A percentile compares a stretch with the other conserved stretches of the same genome.
These are phyloP conservation scores for Populus pruinosa DNA, from an alignment of 345 rosid genomes.

Conservation along the genomic window DNA sequence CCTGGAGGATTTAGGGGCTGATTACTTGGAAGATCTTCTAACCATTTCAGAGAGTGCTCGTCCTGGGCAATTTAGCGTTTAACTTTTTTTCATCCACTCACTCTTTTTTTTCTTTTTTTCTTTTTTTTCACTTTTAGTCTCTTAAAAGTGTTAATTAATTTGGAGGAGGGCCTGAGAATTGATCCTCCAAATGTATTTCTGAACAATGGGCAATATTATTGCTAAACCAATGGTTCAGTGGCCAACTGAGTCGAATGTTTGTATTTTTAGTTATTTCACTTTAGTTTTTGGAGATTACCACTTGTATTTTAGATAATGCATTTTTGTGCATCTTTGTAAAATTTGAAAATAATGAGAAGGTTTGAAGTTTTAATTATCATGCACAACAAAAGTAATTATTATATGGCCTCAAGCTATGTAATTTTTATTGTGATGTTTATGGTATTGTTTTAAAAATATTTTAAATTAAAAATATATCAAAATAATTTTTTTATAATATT, in stretches of 20 bases:
- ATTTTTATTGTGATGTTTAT: no score
- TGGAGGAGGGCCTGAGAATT: neutral
- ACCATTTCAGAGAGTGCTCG: conserved; percentile 26
- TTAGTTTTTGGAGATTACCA: neutral
- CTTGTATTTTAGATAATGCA: neutral
- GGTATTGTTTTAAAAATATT: no score
- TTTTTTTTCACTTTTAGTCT: neutral
- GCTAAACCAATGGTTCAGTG: neutral
- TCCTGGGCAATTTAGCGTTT: conserved; percentile 1
- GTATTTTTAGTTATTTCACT: neutral
- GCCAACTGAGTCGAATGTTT: neutral
- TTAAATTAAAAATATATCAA: no score
- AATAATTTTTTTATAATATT: no score
- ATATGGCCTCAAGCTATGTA: neutral
- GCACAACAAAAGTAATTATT: neutral
- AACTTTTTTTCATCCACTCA: neutral
- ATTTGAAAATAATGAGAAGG: neutral
- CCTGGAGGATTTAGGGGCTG: conserved; percentile 59
- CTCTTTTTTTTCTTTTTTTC: no score
- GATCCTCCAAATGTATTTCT: neutral
- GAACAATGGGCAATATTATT: neutral
- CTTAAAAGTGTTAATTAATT: neutral
- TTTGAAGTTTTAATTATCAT: neutral
- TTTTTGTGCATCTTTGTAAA: neutral
- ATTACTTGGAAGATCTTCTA: conserved; percentile 58